These are phyloP conservation scores for Pseudomassariella vexata DNA, from an alignment of 2,329 filamentous ascomycete genomes.

Conservation along the genomic window DNA sequence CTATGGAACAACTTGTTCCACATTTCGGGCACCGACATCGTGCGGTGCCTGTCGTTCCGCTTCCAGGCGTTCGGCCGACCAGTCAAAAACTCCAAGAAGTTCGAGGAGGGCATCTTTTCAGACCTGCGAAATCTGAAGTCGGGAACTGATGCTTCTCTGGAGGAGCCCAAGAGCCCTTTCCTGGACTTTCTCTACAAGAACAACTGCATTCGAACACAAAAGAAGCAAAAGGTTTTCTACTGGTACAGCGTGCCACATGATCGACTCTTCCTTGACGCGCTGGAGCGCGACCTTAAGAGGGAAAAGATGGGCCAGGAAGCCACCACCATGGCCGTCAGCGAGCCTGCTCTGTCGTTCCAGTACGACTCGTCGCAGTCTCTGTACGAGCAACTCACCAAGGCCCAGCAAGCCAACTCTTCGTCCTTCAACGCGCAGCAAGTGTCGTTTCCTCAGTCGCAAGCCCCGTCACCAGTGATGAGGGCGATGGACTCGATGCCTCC, in stretches of 20 bases:
- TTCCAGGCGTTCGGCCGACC: conserved; percentile 98
- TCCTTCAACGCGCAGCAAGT: conserved; percentile 80
- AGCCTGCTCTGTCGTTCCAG: conserved; percentile 95
- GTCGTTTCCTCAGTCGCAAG: conserved; percentile 68
- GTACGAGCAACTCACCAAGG: conserved; percentile 98
- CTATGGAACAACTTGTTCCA: conserved; percentile 99
- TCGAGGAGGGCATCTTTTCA: conserved; percentile 98
- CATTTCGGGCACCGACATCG: conserved; percentile 97
- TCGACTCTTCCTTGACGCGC: conserved; percentile 90
- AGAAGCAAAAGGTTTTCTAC: conserved; percentile 99
- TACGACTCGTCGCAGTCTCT: conserved; percentile 99
- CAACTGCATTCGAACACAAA: conserved; percentile 99
- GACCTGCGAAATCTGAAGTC: conserved; percentile 97
- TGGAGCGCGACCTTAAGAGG: conserved; percentile 95
- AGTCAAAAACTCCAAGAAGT: conserved; percentile 99
- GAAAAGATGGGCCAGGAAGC: conserved; percentile 99
- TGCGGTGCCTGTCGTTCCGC: conserved; percentile 93
- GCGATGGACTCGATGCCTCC: conserved; percentile 92
- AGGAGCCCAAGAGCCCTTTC: conserved; percentile 98
- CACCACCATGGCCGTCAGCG: conserved; percentile 88
- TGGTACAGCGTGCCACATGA: conserved; percentile 99
- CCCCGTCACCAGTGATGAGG: conserved; percentile 82
- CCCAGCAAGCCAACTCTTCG: conserved; percentile 96
- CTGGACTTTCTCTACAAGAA: conserved; percentile 99
- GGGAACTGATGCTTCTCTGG: conserved; percentile 93